Percentiles rank a stretch among this genome's conserved stretches.
These are phyloP conservation scores for Pholiota microspora DNA, from an alignment of 768 basidiomycete genomes.

Conservation along the genomic window DNA sequence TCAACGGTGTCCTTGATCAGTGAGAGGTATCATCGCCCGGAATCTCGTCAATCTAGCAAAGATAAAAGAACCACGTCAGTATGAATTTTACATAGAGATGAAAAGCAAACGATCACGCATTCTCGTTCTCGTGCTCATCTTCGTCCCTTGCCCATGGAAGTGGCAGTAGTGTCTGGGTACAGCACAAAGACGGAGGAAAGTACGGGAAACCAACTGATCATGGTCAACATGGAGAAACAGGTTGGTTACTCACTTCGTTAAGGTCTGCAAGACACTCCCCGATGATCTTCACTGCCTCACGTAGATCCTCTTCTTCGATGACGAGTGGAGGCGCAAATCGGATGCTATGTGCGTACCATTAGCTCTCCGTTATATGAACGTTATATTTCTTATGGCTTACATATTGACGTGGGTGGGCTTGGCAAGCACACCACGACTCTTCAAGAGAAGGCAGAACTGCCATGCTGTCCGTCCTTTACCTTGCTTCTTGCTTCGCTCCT, in stretches of 20 bases:
- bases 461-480: constrained; percentile 81
- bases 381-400: constrained; percentile 64
- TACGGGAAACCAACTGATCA: constrained; percentile 14
- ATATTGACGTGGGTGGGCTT: constrained; percentile 97
- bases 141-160: constrained; percentile 11
- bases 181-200: constrained; percentile 2
- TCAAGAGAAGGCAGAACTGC: constrained; percentile 92
- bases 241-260: constrained; percentile 54
- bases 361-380: too few relatives aligned
- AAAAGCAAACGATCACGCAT: constrained; percentile 9
- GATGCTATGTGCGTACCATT: constrained; percentile 51
- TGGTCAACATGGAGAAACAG: constrained; percentile 13
- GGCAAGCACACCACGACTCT: constrained; percentile 87
- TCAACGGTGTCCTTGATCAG: too few relatives aligned
- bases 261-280: constrained; percentile 76
- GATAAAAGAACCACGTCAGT: constrained; percentile 5
- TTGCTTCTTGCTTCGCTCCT: constrained; percentile 53
- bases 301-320: constrained; percentile 84
- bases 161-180: neutral
- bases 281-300: constrained; percentile 73
- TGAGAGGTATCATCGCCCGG: constrained; percentile 45
- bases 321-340: constrained; percentile 96
- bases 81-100: neutral
- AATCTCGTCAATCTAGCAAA: constrained; percentile 40
- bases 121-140: constrained; percentile 10